Evolutionary conservation across 768 basidiomycete species (phyloP), one percentile per base, ranked within the genome.

Genomic region (Lactarius akahatsu): DNA sequence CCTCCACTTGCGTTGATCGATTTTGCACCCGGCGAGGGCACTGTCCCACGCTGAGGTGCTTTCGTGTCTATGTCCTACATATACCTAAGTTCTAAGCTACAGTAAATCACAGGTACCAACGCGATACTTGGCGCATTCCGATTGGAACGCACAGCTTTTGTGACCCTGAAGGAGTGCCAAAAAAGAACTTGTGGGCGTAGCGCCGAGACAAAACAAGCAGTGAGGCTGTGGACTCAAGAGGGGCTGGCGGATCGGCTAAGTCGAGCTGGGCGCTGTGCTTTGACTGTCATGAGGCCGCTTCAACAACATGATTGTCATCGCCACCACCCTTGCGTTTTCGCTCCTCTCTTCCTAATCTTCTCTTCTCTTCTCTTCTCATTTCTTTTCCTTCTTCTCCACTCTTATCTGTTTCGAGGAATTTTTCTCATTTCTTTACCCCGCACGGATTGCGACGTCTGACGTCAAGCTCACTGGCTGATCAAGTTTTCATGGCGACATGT

Each of bases 401-500:
- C 30, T 47, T 55, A 45, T 67, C 32, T 47, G 34, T 30, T 56
- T n/a, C 23, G 28, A 50, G 28, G 30, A 13, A 32, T 38, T 15
- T 59, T 59, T 43, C 57, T 28, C 43, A 10, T 55, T 67, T 57
- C 32, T 23, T 41, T 26, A 8, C 26, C 47, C 38, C n/a, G 30
- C 57, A 34, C 34, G 10, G 57, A 59, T 63, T 32, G 28, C 40
- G 38, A 63, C 60, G 0, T 55, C 50, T 59, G 38, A 63, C 60
- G 41, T 55, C 36, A 34, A 55, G 16, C 9, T 20, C 30, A 18
- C 59, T 23, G 30, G 62, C 20, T 23, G 23, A 64, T 59, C 54
- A 50, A 43, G n/a, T 26, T 18, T 16, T 59, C 36, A 71, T 71
- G 70, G 64, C 64, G 45, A 16, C 1, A 32, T 71, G 70, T 57